Evolutionary conservation across 2,329 filamentous ascomycete species (phyloP).

Genomic region (Gnomoniopsis sp.): DNA sequence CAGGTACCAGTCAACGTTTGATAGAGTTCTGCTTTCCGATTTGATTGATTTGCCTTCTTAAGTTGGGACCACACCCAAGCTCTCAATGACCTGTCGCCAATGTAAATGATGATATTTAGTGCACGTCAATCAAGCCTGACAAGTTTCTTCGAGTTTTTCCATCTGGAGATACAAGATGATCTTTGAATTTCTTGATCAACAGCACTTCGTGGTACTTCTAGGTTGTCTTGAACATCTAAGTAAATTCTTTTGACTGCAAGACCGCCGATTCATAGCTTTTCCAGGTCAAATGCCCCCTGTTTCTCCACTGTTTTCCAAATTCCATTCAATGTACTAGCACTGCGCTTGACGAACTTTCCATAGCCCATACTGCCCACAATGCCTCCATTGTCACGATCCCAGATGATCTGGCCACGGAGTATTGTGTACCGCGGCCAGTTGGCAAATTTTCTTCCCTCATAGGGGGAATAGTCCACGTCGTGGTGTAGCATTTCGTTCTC

Average conservation of each 20-base stretch:
- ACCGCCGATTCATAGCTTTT: neutral
- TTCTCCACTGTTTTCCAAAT: constrained; percentile 21
- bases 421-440: constrained; percentile 62
- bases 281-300: constrained; percentile 18
- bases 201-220: no score
- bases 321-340: constrained; percentile 21
- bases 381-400: constrained; percentile 50
- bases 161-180: no score
- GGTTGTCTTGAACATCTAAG: no score
- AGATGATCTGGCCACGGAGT: constrained; percentile 53
- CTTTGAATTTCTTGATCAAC: no score
- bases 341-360: constrained; percentile 46
- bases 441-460: constrained; percentile 48
- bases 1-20: no score
- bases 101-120: no score
- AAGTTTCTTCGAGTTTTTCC: no score
- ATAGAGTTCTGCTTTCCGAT: no score
- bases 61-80: no score
- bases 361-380: constrained; percentile 45
- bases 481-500: constrained; percentile 56
- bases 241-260: neutral
- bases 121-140: no score
- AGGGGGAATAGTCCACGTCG: constrained; percentile 60
- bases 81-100: no score
- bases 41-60: no score